Conservation (phyloP, 2,329 filamentous ascomycete species). For the Furcasterigmium furcatum region DNA sequence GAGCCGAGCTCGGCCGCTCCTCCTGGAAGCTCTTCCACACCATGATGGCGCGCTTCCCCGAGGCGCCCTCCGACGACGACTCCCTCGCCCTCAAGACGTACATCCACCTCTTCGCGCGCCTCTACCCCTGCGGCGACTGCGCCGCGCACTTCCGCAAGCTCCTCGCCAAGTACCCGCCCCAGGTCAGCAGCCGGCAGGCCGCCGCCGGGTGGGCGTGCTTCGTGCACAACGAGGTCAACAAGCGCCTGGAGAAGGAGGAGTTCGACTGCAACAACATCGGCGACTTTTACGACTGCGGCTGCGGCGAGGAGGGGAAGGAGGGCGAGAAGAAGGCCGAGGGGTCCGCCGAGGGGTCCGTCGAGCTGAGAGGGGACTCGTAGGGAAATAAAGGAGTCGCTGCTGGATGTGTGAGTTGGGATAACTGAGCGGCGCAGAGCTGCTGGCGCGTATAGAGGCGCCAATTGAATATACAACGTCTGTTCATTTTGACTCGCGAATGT, state of each 20-base stretch:
- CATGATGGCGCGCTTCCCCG: constrained; percentile 67
- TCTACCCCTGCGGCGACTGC: constrained; percentile 70
- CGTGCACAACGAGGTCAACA: constrained; percentile 66
- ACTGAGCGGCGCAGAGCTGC: not conserved
- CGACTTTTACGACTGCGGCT: constrained; percentile 70
- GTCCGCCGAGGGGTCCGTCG: constrained; percentile 8
- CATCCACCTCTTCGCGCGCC: constrained; percentile 63
- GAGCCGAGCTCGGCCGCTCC: constrained; percentile 63
- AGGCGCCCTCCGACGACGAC: constrained; percentile 60
- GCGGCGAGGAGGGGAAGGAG: constrained; percentile 57
- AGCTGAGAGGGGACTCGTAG: constrained; percentile 6
- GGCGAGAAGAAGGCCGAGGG: constrained; percentile 21
- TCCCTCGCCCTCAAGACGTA: constrained; percentile 61
- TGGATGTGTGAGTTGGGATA: too few species aligned
- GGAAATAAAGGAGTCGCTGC: constrained; percentile 4
- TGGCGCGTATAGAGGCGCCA: too few species aligned
- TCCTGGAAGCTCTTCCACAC: constrained; percentile 71
- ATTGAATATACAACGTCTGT: too few species aligned
- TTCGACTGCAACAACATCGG: constrained; percentile 68
- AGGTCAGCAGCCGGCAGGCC: constrained; percentile 59
- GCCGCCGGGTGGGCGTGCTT: constrained; percentile 68
- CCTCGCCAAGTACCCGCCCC: constrained; percentile 60
- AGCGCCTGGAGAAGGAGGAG: constrained; percentile 54
- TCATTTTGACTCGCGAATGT: too few species aligned
- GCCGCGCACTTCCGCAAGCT: constrained; percentile 64